Base-by-base conservation (phyloP, 2,329 filamentous ascomycete genomes). In the Boeremia lycopersici region DNA sequence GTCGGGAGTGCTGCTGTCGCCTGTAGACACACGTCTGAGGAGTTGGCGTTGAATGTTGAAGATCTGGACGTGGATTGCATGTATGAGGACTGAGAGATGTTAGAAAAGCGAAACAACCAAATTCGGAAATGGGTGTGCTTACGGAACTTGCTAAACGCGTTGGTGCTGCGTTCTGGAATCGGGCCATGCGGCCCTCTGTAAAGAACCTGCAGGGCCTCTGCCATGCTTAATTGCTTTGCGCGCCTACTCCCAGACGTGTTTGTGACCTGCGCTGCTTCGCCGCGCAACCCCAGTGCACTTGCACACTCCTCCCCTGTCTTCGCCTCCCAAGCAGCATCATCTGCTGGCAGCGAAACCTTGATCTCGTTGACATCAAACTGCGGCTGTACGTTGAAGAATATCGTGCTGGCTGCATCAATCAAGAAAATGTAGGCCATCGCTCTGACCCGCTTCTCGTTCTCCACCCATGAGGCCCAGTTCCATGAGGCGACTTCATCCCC, bases 241-340 rank as follows among this genome's bases (percentile, higher is more conserved):
- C 84, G 80, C 60, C 84, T 82, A 45, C 84, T 89, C 4, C 88
- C 87, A 54, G 84, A 82, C 2, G 81, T 74, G 62, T 91, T 91
- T 23, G 75, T 75, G n/a, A 71, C 76, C 36, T 87, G 85, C 17
- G 80, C 78, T 11, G 80, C 77, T 1, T 80, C 71, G 3, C 88
- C 88, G 51, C 83, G 78, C 1, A 91, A 72, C 4, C 88, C 87
- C 3, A 91, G 76, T 6, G 87, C 85, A 59, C 84, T 80, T 19
- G 85, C 86, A 68, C 88, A 91, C 33, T 86, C 82, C 13, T 80
- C 72, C 5, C 78, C 73, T 34, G 79, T 82, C 29, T 76, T 77
- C 4, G 89, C 88, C 62, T 91, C 88, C 88, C 89, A 91, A 2
- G 86, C 85, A 13, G 86, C 86, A 71, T 91, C 89, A 63, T 91